Evolutionary conservation across 768 basidiomycete species (phyloP).

Genomic region (Tricholoma flavovirens): DNA sequence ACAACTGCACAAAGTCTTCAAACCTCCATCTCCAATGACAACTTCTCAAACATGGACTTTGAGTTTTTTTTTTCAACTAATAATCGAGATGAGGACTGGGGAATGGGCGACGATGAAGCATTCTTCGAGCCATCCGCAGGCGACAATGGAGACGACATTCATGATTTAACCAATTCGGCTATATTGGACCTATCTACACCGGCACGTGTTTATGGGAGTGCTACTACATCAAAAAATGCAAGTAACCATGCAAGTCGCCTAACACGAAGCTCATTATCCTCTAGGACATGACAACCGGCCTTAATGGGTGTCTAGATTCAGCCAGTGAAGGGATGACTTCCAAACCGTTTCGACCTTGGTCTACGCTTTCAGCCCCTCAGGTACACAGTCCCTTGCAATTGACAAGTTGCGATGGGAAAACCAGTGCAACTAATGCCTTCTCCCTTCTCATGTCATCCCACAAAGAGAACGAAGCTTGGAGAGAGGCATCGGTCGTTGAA

Average conservation of each 20-base stretch:
- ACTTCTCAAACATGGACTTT: constrained; percentile 17
- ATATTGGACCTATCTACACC: neutral
- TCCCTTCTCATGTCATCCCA: constrained; percentile 86
- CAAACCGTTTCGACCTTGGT: constrained; percentile 5
- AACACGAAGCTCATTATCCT: neutral
- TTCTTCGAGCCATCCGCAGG: constrained; percentile 12
- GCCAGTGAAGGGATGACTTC: neutral
- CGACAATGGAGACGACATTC: constrained; percentile 22
- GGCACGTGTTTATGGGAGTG: constrained; percentile 25
- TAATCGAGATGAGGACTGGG: constrained; percentile 50
- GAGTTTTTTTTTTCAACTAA: constrained; percentile 25
- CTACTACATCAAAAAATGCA: constrained; percentile 15
- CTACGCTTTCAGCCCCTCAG: constrained; percentile 11
- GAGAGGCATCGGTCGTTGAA: constrained; percentile 59
- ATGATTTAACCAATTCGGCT: constrained; percentile 7
- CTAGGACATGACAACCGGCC: neutral
- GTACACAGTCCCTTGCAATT: constrained; percentile 11
- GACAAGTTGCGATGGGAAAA: constrained; percentile 15
- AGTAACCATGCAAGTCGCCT: neutral
- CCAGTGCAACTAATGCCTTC: constrained; percentile 43
- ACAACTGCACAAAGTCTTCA: neutral
- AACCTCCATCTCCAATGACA: neutral
- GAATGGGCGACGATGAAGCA: constrained; percentile 63
- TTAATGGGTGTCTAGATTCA: constrained; percentile 44
- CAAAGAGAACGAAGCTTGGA: constrained; percentile 81